phyloP scores from a whole-genome alignment of 2,329 filamentous ascomycete species.

The Ophiocordyceps polyrhachis-furcata region DNA sequence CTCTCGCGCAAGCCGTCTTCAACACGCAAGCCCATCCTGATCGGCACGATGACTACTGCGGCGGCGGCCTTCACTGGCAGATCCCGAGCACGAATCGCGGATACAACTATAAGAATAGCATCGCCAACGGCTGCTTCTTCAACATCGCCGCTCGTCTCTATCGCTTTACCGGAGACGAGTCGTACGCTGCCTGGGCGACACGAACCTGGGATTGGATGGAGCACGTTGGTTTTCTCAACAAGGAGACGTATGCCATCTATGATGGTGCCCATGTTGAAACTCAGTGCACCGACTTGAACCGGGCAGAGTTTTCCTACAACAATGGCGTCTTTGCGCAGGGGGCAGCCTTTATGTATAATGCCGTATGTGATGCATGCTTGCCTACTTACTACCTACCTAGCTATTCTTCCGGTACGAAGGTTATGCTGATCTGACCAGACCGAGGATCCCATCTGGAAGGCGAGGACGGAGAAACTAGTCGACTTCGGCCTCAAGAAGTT shows the following conservation, averaged over 20 bases:
- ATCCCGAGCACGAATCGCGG: constrained; percentile 56
- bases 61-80: constrained; percentile 60
- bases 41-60: constrained; percentile 46
- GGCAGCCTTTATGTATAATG: constrained; percentile 51
- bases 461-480: constrained; percentile 35
- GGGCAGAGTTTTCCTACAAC: constrained; percentile 49
- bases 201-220: constrained; percentile 44
- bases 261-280: constrained; percentile 40
- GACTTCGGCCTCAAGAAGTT: constrained; percentile 29
- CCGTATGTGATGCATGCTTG: constrained; percentile 16
- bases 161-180: constrained; percentile 46
- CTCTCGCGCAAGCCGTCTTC: constrained; percentile 51
- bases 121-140: constrained; percentile 45
- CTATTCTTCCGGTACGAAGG: too few species aligned
- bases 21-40: constrained; percentile 38
- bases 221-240: constrained; percentile 36
- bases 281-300: constrained; percentile 42
- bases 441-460: constrained; percentile 33
- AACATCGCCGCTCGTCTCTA: constrained; percentile 51
- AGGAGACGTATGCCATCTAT: constrained; percentile 40
- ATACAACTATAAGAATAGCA: constrained; percentile 57
- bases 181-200: constrained; percentile 43
- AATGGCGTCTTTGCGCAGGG: constrained; percentile 43
- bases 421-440: constrained; percentile 17
- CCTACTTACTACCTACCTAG: constrained; percentile 20